Percentiles rank a stretch among this genome's conserved stretches.
These are phyloP conservation scores for Rhypophila decipiens DNA, from an alignment of 495 filamentous ascomycete genomes.

Conservation along the genomic window DNA sequence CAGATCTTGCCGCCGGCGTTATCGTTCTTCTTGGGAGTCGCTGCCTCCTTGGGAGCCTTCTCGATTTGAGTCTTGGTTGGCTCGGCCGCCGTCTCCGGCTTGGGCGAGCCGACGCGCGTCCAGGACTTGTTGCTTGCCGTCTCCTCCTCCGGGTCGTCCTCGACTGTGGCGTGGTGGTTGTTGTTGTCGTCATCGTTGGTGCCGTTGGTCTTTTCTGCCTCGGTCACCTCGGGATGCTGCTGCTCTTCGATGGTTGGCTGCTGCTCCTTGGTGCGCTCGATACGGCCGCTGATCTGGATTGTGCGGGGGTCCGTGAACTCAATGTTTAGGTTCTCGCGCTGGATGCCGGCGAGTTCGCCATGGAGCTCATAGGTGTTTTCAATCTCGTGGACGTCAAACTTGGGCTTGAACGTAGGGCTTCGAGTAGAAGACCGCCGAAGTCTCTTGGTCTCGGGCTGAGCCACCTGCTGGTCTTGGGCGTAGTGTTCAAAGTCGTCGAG, in stretches of 20 bases:
- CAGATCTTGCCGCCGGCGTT: conserved; percentile 35
- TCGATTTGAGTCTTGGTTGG: too few species aligned
- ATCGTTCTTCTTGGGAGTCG: neutral
- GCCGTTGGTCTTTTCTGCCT: conserved; percentile 36
- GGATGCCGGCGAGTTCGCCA: conserved; percentile 79
- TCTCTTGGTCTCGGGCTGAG: too few species aligned
- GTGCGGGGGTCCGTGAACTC: conserved; percentile 79
- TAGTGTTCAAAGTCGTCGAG: too few species aligned
- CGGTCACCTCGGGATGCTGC: conserved; percentile 20
- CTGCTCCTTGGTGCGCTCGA: conserved; percentile 57
- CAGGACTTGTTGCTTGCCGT: neutral
- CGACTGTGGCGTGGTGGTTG: conserved; percentile 16
- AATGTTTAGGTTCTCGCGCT: conserved; percentile 69
- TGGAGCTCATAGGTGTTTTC: conserved; percentile 66
- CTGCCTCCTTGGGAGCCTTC: neutral
- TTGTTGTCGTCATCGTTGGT: conserved; percentile 54
- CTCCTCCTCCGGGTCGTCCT: conserved; percentile 24
- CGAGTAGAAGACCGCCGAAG: too few species aligned
- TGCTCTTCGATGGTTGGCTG: conserved; percentile 33
- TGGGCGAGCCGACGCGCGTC: conserved; percentile 12
- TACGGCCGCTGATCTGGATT: conserved; percentile 62
- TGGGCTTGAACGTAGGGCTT: conserved; percentile 20
- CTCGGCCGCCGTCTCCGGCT: neutral
- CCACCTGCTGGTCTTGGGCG: too few species aligned
- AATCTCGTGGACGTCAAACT: conserved; percentile 73